Evolutionary conservation across 768 basidiomycete species (phyloP).

Genomic region (Termitomyces titanicus): DNA sequence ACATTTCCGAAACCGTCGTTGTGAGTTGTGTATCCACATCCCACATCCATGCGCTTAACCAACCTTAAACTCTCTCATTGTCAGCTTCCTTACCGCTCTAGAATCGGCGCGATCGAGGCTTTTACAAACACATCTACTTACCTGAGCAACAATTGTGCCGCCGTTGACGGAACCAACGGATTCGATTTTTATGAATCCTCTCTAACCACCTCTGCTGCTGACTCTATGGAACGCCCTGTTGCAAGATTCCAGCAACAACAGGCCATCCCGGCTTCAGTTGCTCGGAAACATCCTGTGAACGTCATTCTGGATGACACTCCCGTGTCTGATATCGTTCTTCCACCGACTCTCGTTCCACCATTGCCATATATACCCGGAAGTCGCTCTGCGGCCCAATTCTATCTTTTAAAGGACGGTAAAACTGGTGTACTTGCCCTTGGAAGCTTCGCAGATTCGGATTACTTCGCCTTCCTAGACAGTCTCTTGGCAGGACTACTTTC

Average conservation of each 20-base stretch:
- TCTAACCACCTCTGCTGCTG: constrained; percentile 1
- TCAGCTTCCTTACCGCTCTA: constrained; percentile 57
- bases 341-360: constrained; percentile 34
- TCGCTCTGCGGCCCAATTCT: constrained; percentile 51
- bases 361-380: constrained; percentile 38
- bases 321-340: constrained; percentile 40
- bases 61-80: background rate
- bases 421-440: constrained; percentile 58
- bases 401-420: constrained; percentile 44
- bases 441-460: constrained; percentile 48
- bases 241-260: constrained; percentile 39
- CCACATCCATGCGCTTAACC: background rate
- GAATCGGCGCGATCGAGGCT: constrained; percentile 39
- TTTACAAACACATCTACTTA: constrained; percentile 50
- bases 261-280: constrained; percentile 24
- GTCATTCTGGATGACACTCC: constrained; percentile 46
- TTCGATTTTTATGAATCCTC: constrained; percentile 30
- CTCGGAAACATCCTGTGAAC: constrained; percentile 39
- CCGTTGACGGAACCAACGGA: constrained; percentile 46
- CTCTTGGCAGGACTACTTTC: constrained; percentile 44
- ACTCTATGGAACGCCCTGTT: constrained; percentile 20
- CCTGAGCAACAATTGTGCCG: constrained; percentile 50
- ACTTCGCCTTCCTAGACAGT: constrained; percentile 35
- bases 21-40: constrained; percentile 30
- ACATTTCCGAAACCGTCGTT: constrained; percentile 37